These are phyloP conservation scores for Collybia sp. DNA, from an alignment of 768 basidiomycete species.

Conservation along the genomic window DNA sequence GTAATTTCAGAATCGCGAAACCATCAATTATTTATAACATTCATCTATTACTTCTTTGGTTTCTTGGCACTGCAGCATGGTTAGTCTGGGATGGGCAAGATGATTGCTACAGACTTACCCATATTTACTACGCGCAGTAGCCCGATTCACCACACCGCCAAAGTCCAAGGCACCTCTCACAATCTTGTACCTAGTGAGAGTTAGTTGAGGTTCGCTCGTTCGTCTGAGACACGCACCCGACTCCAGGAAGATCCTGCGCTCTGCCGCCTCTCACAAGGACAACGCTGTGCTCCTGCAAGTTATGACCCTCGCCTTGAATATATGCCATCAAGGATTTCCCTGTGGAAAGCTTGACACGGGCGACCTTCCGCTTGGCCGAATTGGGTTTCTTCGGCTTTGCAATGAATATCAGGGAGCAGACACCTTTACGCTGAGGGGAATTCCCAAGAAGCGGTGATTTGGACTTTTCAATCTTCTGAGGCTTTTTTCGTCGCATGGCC, in stretches of 20 bases:
- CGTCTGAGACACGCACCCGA: constrained; percentile 56
- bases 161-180: constrained; percentile 92
- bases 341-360: constrained; percentile 85
- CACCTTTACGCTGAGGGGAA: constrained; percentile 88
- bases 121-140: constrained; percentile 83
- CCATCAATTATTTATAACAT: background rate
- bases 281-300: constrained; percentile 95
- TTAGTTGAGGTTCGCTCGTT: background rate
- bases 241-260: constrained; percentile 97
- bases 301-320: constrained; percentile 96
- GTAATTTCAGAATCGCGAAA: background rate
- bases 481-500: constrained; percentile 74
- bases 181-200: constrained; percentile 78
- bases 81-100: constrained; percentile 7
- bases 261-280: constrained; percentile 93
- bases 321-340: constrained; percentile 91
- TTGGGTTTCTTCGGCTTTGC: constrained; percentile 96
- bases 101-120: constrained; percentile 47
- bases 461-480: constrained; percentile 44
- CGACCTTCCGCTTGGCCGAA: constrained; percentile 96
- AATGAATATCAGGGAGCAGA: constrained; percentile 77
- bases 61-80: constrained; percentile 62
- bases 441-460: constrained; percentile 77
- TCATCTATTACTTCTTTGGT: constrained; percentile 62
- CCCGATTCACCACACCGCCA: constrained; percentile 82